Percentiles rank a stretch among this genome's conserved stretches.
These are phyloP conservation scores for Trametes cingulata DNA, from an alignment of 768 basidiomycete genomes.

Conservation along the genomic window DNA sequence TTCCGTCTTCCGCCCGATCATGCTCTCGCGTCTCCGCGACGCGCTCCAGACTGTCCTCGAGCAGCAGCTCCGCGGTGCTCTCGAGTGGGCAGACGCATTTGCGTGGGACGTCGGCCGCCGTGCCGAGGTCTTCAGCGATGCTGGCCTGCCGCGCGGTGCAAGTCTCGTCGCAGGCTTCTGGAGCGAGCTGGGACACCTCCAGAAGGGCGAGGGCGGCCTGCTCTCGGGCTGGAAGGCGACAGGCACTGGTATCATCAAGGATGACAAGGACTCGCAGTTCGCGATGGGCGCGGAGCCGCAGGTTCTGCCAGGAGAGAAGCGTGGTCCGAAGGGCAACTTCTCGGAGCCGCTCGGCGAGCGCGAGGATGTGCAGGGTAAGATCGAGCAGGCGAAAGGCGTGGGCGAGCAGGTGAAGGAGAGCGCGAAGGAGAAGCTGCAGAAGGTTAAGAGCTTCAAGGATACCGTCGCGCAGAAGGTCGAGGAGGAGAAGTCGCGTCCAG, in stretches of 20 bases:
- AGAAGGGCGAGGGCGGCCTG: conserved; percentile 38
- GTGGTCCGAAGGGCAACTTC: conserved; percentile 60
- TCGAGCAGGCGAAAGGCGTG: conserved; percentile 25
- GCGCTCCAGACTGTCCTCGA: conserved; percentile 60
- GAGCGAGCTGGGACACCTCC: conserved; percentile 67
- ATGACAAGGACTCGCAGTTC: conserved; percentile 47
- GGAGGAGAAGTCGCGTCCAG: conserved; percentile 33
- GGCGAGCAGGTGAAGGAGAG: conserved; percentile 29
- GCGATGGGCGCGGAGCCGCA: conserved; percentile 78
- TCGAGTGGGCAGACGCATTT: conserved; percentile 57
- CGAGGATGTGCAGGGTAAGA: conserved; percentile 20
- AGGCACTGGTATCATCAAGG: conserved; percentile 62
- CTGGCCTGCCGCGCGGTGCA: conserved; percentile 52
- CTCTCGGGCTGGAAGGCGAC: conserved; percentile 54
- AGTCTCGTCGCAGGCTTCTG: conserved; percentile 61
- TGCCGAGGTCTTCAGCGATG: conserved; percentile 64
- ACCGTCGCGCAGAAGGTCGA: conserved; percentile 34
- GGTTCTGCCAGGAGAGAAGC: conserved; percentile 66
- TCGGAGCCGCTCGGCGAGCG: conserved; percentile 42
- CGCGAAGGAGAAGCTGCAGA: conserved; percentile 29
- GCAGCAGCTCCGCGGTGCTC: conserved; percentile 50
- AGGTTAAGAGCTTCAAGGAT: conserved; percentile 36
- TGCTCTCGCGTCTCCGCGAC: conserved; percentile 56
- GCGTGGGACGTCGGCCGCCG: conserved; percentile 61
- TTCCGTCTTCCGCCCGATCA: conserved; percentile 62